Conservation (phyloP, 1,284 basidiomycete species). For the Schizopora paradoxa region DNA sequence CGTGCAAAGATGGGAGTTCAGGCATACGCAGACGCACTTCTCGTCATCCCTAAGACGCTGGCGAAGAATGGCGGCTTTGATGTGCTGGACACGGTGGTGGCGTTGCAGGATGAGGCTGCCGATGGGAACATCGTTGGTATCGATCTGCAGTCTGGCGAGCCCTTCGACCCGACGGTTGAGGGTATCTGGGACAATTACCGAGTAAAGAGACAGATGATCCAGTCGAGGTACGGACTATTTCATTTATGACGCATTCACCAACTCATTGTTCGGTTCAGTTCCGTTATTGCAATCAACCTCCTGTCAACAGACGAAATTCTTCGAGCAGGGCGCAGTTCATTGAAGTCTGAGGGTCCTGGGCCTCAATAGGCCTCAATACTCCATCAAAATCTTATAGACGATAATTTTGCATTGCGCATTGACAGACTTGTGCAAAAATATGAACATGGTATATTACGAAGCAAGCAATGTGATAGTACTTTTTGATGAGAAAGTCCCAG, state of each 20-base stretch:
- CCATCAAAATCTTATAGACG: no score
- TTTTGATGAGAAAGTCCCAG: background rate
- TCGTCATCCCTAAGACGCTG: conserved; percentile 95
- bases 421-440: background rate
- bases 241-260: conserved; percentile 17
- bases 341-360: conserved; percentile 78
- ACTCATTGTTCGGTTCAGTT: conserved; percentile 44
- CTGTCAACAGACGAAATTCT: conserved; percentile 95
- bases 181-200: conserved; percentile 99
- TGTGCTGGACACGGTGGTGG: conserved; percentile 92
- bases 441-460: background rate
- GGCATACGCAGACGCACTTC: conserved; percentile 92
- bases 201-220: conserved; percentile 98
- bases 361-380: conserved; percentile 55
- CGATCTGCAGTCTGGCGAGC: conserved; percentile 91
- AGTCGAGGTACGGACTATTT: conserved; percentile 70
- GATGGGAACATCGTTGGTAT: conserved; percentile 90
- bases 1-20: conserved; percentile 96
- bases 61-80: conserved; percentile 97
- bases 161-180: conserved; percentile 91
- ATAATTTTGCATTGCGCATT: no score
- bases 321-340: conserved; percentile 86
- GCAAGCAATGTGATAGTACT: background rate
- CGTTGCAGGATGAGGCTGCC: conserved; percentile 89
- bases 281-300: conserved; percentile 96